Evolutionary conservation across 768 basidiomycete genomes (phyloP).

Genomic region (Tricholomella constricta): DNA sequence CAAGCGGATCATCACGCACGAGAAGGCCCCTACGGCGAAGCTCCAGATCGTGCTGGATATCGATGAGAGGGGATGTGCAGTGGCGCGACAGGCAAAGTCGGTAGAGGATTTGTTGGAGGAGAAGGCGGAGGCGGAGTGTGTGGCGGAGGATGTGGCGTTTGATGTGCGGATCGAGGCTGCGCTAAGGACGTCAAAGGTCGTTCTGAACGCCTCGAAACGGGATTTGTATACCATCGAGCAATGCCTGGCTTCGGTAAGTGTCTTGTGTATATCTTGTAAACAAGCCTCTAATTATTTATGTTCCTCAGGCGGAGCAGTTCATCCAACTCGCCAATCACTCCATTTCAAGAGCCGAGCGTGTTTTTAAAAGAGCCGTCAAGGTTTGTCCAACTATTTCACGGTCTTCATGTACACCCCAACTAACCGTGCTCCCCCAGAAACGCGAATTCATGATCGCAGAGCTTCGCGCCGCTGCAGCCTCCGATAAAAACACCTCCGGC

Average conservation of each 20-base stretch:
- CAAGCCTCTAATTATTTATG: neutral
- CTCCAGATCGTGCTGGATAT: conserved; percentile 43
- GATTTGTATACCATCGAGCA: conserved; percentile 61
- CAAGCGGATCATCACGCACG: conserved; percentile 54
- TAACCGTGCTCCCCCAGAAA: conserved; percentile 38
- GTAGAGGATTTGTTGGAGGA: neutral
- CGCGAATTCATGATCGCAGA: conserved; percentile 48
- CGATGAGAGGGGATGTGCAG: conserved; percentile 40
- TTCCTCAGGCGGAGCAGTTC: conserved; percentile 55
- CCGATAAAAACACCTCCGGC: conserved; percentile 20
- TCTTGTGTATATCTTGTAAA: conserved; percentile 2
- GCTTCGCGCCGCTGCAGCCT: conserved; percentile 35
- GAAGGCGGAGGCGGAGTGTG: neutral
- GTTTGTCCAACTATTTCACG: conserved; percentile 34
- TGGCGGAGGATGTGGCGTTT: conserved; percentile 24
- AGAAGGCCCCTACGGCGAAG: conserved; percentile 30
- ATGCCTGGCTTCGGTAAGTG: conserved; percentile 52
- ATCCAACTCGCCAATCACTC: conserved; percentile 55
- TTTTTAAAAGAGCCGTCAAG: conserved; percentile 56
- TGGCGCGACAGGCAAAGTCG: conserved; percentile 39
- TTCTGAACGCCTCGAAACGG: conserved; percentile 53
- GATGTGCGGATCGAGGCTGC: conserved; percentile 42
- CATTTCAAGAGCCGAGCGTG: conserved; percentile 57
- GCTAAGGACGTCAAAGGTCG: conserved; percentile 45
- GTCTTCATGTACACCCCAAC: neutral